Conservation (phyloP, 352 stramenopile species). For the Peronospora tabacina region DNA sequence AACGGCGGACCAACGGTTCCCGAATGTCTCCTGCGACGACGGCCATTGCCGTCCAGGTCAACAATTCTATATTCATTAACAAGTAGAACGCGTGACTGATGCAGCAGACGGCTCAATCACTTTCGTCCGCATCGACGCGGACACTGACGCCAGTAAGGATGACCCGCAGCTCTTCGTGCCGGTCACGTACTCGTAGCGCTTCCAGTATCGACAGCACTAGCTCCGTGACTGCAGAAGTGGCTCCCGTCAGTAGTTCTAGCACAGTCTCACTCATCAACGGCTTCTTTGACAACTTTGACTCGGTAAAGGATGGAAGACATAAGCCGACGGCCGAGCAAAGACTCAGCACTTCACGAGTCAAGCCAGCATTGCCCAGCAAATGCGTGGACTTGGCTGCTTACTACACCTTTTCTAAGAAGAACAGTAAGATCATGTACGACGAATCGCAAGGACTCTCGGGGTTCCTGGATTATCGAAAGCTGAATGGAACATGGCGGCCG, state of each 20-base stretch:
- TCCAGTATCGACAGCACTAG: slow-evolving; percentile 21
- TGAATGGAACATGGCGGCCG: slow-evolving; percentile 62
- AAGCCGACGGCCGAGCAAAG: slow-evolving; percentile 4
- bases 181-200: slow-evolving; percentile 13
- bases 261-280: slow-evolving; percentile 15
- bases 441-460: slow-evolving; percentile 36
- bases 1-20: neutral
- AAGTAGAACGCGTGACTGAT: slow-evolving; percentile 5
- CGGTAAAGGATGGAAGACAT: slow-evolving; percentile 5
- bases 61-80: slow-evolving; percentile 15
- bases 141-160: neutral
- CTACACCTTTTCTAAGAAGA: slow-evolving; percentile 51
- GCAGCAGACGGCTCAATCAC: slow-evolving; percentile 14
- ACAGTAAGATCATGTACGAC: slow-evolving; percentile 38
- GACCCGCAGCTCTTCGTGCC: slow-evolving; percentile 6
- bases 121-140: slow-evolving; percentile 5
- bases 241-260: slow-evolving; percentile 27
- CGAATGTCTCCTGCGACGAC: slow-evolving; percentile 13
- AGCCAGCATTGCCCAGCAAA: slow-evolving; percentile 20
- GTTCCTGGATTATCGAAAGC: slow-evolving; percentile 64
- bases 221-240: slow-evolving; percentile 11
- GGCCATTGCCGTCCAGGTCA: slow-evolving; percentile 20
- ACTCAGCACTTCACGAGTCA: slow-evolving; percentile 3
- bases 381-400: slow-evolving; percentile 50
- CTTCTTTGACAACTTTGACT: slow-evolving; percentile 10